Base-by-base conservation (phyloP, 306 rosid genomes). In the Vigna radiata region DNA sequence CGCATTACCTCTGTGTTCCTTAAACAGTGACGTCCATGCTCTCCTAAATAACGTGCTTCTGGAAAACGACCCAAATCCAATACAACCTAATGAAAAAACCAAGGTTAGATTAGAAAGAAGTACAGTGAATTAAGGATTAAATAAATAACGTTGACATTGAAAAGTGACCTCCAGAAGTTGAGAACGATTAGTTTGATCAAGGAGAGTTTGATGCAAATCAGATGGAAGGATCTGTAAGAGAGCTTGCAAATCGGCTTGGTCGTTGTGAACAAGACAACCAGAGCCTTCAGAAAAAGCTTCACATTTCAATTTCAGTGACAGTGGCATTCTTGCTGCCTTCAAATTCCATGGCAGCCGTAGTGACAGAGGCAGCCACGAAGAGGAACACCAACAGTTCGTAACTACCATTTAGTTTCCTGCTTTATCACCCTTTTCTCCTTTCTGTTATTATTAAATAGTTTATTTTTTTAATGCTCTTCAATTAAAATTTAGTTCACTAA, bases 11-110 rank as follows among this genome's bases (percentile, higher is more conserved):
- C 83, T 6, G 88, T 78, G 21, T 54, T 72, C 84, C 94, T 84
- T 39, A 90, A 70, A 62, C 67, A 81, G 0, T 74, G 86, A 44
- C 84, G 84, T n/a, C 88, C 90, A 58, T 16, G 70, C 71, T 83
- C 79, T 37, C 86, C 91, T 3, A 81, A 80, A 81, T 88, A 90
- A n/a, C 91, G 88, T 59, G 91, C 94, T 74, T 88, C 90, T 6
- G 91, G 94, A 44, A 80, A 72, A 61, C 94, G 88, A 19, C 90
- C 94, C 75, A 90, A 81, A 83, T 90, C 94, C 88, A 88, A 80
- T 81, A 84, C 63, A 76, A 90, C 90, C 94, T 90, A 41, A 60
- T n/a, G 16, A 54, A 19, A 43, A 9, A 33, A 15, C 6, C 31
- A 73, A 65, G 7, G 8, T 43, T 44, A 21, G 39, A 44, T 18